phyloP scores from a whole-genome alignment of 371 early-diverging fungal genomes.

The Lichtheimia ramosa region DNA sequence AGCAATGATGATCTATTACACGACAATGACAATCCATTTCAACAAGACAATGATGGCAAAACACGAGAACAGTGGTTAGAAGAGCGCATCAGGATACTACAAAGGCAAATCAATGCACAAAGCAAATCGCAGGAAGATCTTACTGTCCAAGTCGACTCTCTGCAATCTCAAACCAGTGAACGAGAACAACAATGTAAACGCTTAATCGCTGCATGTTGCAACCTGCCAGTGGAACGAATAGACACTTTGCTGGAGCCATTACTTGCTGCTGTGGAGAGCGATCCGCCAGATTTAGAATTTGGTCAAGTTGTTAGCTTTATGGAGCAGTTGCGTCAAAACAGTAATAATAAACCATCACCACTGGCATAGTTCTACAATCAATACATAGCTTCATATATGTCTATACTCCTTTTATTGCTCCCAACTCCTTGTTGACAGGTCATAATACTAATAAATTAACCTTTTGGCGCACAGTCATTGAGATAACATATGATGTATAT shows the following conservation, averaged over 20 bases:
- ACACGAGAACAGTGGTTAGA: conserved; percentile 29
- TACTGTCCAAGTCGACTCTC: conserved; percentile 31
- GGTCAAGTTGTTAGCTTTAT: conserved; percentile 61
- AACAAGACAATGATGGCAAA: conserved; percentile 44
- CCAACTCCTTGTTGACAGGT: too few relatives aligned
- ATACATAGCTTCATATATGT: too few relatives aligned
- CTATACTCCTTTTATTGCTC: too few relatives aligned
- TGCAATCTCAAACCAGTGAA: conserved; percentile 39
- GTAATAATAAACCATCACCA: neutral
- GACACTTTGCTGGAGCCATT: conserved; percentile 68
- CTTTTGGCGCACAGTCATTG: too few relatives aligned
- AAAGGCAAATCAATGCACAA: conserved; percentile 52
- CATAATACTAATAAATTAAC: too few relatives aligned
- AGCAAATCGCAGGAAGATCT: conserved; percentile 42
- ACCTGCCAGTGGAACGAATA: conserved; percentile 65
- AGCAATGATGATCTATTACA: neutral
- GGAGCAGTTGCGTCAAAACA: conserved; percentile 45
- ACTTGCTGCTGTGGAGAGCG: conserved; percentile 73
- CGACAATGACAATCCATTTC: conserved; percentile 31
- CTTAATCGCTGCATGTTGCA: conserved; percentile 79
- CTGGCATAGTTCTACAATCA: too few relatives aligned
- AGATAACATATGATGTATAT: too few relatives aligned
- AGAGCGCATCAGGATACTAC: conserved; percentile 33
- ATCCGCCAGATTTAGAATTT: conserved; percentile 63
- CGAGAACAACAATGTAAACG: conserved; percentile 69